These are phyloP conservation scores for Echria macrotheca DNA, from an alignment of 495 filamentous ascomycete genomes.

Conservation along the genomic window DNA sequence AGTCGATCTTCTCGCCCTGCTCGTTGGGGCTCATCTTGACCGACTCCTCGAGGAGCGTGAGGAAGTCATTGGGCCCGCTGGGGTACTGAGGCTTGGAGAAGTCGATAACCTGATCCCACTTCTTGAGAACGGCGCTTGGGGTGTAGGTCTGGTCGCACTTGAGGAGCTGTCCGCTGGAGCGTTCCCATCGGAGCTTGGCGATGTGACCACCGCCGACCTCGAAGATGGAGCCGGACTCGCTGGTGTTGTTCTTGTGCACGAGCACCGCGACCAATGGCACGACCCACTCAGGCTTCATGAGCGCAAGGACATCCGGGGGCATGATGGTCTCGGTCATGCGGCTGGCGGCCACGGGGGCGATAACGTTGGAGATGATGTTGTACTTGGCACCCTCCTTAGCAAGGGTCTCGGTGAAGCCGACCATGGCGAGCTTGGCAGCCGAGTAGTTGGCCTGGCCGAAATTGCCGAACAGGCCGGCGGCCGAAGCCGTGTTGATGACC, in stretches of 20 bases:
- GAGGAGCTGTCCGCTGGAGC: slow-evolving; percentile 81
- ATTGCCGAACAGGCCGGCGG: slow-evolving; percentile 89
- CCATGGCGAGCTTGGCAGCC: slow-evolving; percentile 91
- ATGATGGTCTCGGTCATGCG: slow-evolving; percentile 98
- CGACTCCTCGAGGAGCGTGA: slow-evolving; percentile 80
- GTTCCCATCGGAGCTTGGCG: slow-evolving; percentile 93
- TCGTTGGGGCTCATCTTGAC: slow-evolving; percentile 69
- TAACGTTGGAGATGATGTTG: slow-evolving; percentile 94
- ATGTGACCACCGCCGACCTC: slow-evolving; percentile 92
- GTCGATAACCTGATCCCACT: slow-evolving; percentile 84
- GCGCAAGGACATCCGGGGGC: slow-evolving; percentile 87
- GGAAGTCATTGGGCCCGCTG: slow-evolving; percentile 81
- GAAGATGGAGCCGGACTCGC: slow-evolving; percentile 83
- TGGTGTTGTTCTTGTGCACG: slow-evolving; percentile 79
- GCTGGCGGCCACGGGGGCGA: slow-evolving; percentile 92
- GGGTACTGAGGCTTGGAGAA: slow-evolving; percentile 84
- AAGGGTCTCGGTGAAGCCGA: slow-evolving; percentile 96
- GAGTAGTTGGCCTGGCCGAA: slow-evolving; percentile 98
- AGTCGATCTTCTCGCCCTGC: slow-evolving; percentile 72
- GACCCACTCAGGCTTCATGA: slow-evolving; percentile 92
- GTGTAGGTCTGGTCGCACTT: slow-evolving; percentile 88
- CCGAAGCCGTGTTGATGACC: slow-evolving; percentile 92
- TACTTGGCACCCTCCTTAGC: slow-evolving; percentile 98
- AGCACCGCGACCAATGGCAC: slow-evolving; percentile 89
- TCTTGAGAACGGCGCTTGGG: slow-evolving; percentile 77